Evolutionary conservation across 2,329 filamentous ascomycete genomes (phyloP).

Genomic region (Tolypocladium cylindrosporum): DNA sequence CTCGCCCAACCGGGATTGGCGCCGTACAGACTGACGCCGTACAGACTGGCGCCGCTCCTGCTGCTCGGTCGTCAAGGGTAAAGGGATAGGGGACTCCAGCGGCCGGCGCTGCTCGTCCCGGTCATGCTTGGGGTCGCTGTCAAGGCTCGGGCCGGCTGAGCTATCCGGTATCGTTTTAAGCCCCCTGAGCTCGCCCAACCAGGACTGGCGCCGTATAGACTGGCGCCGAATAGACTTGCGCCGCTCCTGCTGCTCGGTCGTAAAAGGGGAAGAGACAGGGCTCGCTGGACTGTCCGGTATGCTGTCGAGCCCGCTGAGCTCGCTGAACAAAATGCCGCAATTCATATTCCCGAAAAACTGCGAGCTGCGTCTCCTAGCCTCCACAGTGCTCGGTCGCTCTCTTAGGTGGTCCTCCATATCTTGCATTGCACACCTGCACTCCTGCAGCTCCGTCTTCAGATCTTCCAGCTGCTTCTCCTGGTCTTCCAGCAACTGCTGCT

Average conservation of each 20-base stretch:
- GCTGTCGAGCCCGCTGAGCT: too few species aligned
- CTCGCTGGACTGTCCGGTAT: background rate
- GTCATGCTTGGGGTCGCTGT: background rate
- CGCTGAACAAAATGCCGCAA: background rate
- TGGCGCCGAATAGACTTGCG: background rate
- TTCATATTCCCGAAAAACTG: background rate
- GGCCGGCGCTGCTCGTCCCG: background rate
- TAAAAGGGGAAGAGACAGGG: too few species aligned
- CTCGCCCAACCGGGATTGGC: background rate
- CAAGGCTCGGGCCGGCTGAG: background rate
- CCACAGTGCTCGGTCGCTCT: background rate
- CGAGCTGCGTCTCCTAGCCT: background rate
- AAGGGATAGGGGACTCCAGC: too few species aligned
- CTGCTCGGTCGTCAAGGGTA: too few species aligned
- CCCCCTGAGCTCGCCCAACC: background rate
- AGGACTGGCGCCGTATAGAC: background rate
- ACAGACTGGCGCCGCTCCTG: background rate
- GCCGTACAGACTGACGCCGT: background rate
- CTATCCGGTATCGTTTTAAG: background rate
- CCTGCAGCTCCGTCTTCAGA: background rate
- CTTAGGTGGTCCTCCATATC: background rate
- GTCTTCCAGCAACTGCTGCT: background rate
- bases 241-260: too few species aligned
- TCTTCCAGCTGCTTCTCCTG: background rate
- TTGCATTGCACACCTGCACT: background rate